Base-by-base conservation (phyloP, 176 grass and related monocot genomes). In the Triticum dicoccoides region DNA sequence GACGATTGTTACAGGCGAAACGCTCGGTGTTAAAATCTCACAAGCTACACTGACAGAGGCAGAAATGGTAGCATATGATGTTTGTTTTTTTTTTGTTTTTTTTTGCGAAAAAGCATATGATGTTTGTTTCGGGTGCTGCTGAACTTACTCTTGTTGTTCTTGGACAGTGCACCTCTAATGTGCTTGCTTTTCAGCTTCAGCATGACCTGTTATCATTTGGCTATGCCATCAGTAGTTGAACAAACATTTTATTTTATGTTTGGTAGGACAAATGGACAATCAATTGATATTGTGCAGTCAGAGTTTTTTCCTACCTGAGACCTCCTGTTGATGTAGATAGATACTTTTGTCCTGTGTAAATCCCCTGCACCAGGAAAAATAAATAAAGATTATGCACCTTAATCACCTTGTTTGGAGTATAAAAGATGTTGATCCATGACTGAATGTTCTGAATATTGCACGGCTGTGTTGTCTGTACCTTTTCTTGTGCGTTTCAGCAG, bases 131-230 rank as follows among this genome's bases (percentile, higher is more conserved):
- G 23, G 38, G 8, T n/a, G 47, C 69, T 23, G 5, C 11, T 67
- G 5, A 81, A 86, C 97, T 85, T 88, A 96, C 97, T 94, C 82
- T 99, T 96, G 74, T 88, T 96, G 52, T 96, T 99, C 80, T 99
- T 99, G 59, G 97, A 96, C 39, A 99, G 80, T 11, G 94, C 90
- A 27, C 97, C 97, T 88, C 92, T 92, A 59, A 99, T 94, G 70
- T 93, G 90, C 78, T 99, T 96, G 94, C 94, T 96, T 79, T 96
- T 99, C 34, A 99, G 80, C 80, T 99, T 99, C 85, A 99, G 79
- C 38, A 99, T 84, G 62, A 99, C 97, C 97, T 98, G 87, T 78
- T 44, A 42, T 83, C 44, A 4, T 72, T 78, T 29, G 61, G 47
- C 44, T 35, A 17, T n/a, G 13, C 11, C 68, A 37, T 91, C 34